Evolutionary conservation across 306 rosid species (phyloP).

Genomic region (Alnus glutinosa): DNA sequence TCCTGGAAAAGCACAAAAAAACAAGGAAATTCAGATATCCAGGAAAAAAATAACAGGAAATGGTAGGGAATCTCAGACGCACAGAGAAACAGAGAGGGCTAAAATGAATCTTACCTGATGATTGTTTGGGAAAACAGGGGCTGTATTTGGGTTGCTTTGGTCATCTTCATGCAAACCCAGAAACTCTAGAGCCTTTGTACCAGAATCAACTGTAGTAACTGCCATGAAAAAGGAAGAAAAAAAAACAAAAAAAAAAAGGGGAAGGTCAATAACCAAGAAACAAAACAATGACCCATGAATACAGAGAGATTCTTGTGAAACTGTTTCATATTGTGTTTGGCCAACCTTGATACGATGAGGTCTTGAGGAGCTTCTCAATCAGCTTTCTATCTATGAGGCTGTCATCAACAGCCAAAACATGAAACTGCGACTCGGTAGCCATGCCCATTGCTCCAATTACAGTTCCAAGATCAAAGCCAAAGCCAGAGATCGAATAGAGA

Average conservation of each 20-base stretch:
- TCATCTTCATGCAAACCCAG: slow-evolving; percentile 68
- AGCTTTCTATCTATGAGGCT: slow-evolving; percentile 79
- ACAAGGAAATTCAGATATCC: slow-evolving; percentile 31
- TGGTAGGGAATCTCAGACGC: slow-evolving; percentile 15
- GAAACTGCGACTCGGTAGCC: slow-evolving; percentile 77
- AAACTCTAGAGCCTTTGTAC: slow-evolving; percentile 91
- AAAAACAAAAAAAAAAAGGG: not conserved
- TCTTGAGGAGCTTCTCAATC: slow-evolving; percentile 78
- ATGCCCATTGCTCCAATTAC: slow-evolving; percentile 62
- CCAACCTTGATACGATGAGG: slow-evolving; percentile 80
- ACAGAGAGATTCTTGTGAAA: slow-evolving; percentile 4
- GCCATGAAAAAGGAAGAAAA: slow-evolving; percentile 30
- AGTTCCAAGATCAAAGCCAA: slow-evolving; percentile 22
- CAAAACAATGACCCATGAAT: not conserved
- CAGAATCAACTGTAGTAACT: slow-evolving; percentile 98
- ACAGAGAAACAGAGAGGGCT: not conserved
- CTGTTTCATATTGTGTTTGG: not conserved
- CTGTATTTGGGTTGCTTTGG: slow-evolving; percentile 42
- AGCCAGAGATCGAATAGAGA: not conserved
- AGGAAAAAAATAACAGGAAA: slow-evolving; percentile 16
- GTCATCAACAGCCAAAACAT: slow-evolving; percentile 94
- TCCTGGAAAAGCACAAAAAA: slow-evolving; percentile 48
- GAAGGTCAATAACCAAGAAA: slow-evolving; percentile 2
- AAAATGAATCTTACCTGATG: slow-evolving; percentile 53
- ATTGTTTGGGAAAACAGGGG: slow-evolving; percentile 46